phyloP scores from a whole-genome alignment of 768 basidiomycete species.

The Infundibulicybe gibba region DNA sequence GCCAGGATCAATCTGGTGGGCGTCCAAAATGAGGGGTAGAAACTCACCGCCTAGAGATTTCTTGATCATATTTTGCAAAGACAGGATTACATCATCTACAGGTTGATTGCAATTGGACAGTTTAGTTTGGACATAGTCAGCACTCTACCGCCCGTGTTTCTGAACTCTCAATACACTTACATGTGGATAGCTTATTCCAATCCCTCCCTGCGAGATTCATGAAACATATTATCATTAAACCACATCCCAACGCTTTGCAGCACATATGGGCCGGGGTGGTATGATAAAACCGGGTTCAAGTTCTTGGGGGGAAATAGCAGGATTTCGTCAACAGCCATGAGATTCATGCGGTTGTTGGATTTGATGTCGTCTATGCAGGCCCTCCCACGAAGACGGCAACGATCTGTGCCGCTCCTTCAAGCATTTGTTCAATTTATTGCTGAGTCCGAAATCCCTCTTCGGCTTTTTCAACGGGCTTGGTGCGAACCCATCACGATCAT shows the following conservation, averaged over 20 bases:
- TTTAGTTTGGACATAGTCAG: conserved; percentile 91
- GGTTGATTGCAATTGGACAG: conserved; percentile 89
- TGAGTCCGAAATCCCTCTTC: conserved; percentile 67
- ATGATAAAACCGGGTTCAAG: conserved; percentile 71
- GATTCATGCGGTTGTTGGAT: conserved; percentile 62
- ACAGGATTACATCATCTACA: conserved; percentile 93
- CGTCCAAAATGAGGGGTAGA: neutral
- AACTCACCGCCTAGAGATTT: conserved; percentile 83
- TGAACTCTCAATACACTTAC: neutral
- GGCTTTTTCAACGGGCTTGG: conserved; percentile 98
- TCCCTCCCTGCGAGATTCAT: conserved; percentile 51
- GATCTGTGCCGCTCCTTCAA: conserved; percentile 83
- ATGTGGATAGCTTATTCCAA: conserved; percentile 70
- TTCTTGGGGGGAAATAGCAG: conserved; percentile 94
- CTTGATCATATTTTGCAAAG: conserved; percentile 90
- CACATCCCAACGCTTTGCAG: conserved; percentile 87
- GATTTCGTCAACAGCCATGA: conserved; percentile 64
- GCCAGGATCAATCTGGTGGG: conserved; percentile 1
- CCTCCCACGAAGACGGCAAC: conserved; percentile 85
- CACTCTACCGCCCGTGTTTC: conserved; percentile 9
- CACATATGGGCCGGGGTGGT: conserved; percentile 81
- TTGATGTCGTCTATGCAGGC: conserved; percentile 89
- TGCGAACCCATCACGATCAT: too few relatives aligned
- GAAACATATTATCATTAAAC: conserved; percentile 88
- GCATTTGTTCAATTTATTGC: conserved; percentile 70